Conservation (phyloP, 2,329 filamentous ascomycete genomes). For the Corniculantispora saksenae region DNA sequence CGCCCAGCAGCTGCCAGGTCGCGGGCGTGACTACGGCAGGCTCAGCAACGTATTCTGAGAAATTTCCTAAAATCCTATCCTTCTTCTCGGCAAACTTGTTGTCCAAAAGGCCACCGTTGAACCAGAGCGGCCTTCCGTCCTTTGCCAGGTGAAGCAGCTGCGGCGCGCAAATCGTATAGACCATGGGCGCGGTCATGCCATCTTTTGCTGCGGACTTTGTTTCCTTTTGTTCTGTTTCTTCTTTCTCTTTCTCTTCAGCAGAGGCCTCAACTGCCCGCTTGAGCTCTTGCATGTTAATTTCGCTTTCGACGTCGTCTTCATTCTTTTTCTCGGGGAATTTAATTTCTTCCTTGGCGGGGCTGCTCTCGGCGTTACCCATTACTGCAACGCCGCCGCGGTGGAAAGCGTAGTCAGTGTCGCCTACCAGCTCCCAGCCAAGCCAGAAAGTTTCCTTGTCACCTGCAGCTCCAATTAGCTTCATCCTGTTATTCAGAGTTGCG, state of each 20-base stretch:
- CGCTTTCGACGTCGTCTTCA: neutral
- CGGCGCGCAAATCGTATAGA: conserved; percentile 1
- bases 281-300: neutral
- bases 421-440: conserved; percentile 11
- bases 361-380: neutral
- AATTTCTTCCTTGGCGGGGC: neutral
- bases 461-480: neutral
- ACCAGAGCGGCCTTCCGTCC: conserved; percentile 4
- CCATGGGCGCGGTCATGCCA: neutral
- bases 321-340: neutral
- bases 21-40: neutral
- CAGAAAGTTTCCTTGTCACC: conserved; percentile 14
- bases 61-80: neutral
- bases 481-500: neutral
- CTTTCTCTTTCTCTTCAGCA: neutral
- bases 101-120: neutral
- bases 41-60: neutral
- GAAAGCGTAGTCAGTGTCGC: conserved; percentile 10
- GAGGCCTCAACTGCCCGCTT: neutral
- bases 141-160: conserved; percentile 1
- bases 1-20: neutral
- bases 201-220: too few species aligned
- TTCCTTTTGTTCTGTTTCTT: neutral
- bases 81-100: conserved; percentile 7
- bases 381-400: conserved; percentile 4